Percentiles rank a stretch among this genome's conserved stretches.
These are phyloP conservation scores for Thielaviopsis ethacetica DNA, from an alignment of 2,329 filamentous ascomycete species.

Conservation along the genomic window DNA sequence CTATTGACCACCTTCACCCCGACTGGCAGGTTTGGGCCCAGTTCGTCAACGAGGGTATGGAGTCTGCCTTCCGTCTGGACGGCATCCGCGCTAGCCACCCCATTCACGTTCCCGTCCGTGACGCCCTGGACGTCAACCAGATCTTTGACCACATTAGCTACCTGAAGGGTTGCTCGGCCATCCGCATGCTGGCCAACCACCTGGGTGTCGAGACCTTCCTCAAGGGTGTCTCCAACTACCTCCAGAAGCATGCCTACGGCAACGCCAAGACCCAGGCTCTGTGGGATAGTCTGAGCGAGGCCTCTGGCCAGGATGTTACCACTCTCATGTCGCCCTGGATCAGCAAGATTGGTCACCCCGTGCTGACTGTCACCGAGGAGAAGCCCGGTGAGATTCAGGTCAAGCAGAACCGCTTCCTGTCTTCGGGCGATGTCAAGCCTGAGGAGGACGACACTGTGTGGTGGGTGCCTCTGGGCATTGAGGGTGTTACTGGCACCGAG, in stretches of 20 bases:
- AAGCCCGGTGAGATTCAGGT: constrained; percentile 67
- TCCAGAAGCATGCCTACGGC: constrained; percentile 74
- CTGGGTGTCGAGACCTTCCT: constrained; percentile 80
- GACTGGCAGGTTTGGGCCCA: constrained; percentile 98
- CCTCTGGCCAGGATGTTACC: constrained; percentile 73
- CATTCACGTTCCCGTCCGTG: constrained; percentile 86
- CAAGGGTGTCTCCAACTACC: constrained; percentile 74
- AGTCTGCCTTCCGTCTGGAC: constrained; percentile 80
- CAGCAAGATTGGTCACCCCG: constrained; percentile 83
- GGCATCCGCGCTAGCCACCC: constrained; percentile 83
- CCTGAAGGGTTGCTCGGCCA: constrained; percentile 86
- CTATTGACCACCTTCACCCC: constrained; percentile 78
- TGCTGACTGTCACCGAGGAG: constrained; percentile 73
- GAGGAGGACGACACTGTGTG: constrained; percentile 85
- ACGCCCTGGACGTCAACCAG: constrained; percentile 91
- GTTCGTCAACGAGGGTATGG: constrained; percentile 89
- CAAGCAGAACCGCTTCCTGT: constrained; percentile 77
- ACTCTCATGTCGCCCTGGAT: constrained; percentile 91
- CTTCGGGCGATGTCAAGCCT: constrained; percentile 75
- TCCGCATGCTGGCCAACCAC: constrained; percentile 88
- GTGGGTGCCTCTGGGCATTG: constrained; percentile 86
- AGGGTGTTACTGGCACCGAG: constrained; percentile 52
- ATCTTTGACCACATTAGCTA: constrained; percentile 97
- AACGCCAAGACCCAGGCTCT: constrained; percentile 85
- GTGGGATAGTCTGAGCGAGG: constrained; percentile 76